These are phyloP conservation scores for Cordia subcordata DNA, from an alignment of 257 asterid genomes.

Conservation along the genomic window DNA sequence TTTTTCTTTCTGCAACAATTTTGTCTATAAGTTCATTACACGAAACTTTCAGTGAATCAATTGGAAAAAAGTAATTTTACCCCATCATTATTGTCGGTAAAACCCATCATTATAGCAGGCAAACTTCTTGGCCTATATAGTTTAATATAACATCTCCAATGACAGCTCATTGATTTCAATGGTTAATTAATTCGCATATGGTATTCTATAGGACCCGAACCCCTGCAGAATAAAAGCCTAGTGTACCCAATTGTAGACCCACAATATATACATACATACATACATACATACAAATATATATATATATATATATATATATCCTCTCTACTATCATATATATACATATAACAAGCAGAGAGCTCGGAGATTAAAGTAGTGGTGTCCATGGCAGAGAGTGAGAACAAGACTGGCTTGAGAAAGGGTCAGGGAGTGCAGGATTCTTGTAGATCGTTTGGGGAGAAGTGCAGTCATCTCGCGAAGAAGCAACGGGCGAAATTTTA, in stretches of 20 bases:
- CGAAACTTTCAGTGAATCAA: not conserved
- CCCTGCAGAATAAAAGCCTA: too few species aligned
- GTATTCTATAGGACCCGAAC: too few species aligned
- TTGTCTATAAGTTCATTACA: not conserved
- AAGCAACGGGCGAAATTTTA: constrained; percentile 22
- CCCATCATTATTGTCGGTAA: too few species aligned
- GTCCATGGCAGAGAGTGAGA: not conserved
- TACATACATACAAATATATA: too few species aligned
- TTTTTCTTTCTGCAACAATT: not conserved
- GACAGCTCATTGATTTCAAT: too few species aligned
- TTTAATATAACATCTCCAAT: too few species aligned
- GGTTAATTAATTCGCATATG: too few species aligned
- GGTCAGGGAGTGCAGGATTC: not conserved
- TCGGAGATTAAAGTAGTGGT: not conserved
- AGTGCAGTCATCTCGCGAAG: constrained; percentile 20
- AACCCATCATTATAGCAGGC: too few species aligned
- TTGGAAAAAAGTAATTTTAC: too few species aligned
- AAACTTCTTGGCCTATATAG: too few species aligned
- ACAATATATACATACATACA: too few species aligned
- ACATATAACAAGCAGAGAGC: not conserved
- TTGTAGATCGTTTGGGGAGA: constrained; percentile 9
- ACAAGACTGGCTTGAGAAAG: not conserved
- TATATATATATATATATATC: not conserved
- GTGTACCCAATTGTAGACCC: not conserved
- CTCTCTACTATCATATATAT: not conserved